phyloP scores from a whole-genome alignment of 2,329 filamentous ascomycete genomes.

The Podosphaera aphanis region DNA sequence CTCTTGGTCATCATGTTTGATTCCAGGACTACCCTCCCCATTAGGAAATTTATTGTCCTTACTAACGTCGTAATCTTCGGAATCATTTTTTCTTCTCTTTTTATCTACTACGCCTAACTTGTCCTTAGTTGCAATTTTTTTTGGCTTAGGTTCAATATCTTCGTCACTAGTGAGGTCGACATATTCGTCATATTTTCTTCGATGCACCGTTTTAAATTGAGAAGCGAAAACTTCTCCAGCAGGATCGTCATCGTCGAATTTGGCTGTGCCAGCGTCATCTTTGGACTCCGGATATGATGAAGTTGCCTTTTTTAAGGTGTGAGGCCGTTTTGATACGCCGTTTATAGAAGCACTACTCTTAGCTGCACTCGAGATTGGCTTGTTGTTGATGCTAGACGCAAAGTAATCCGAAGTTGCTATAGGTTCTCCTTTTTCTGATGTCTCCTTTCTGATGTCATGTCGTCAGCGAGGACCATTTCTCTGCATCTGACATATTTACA shows the following conservation, averaged over 20 bases:
- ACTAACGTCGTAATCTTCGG: constrained; percentile 1
- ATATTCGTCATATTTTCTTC: constrained; percentile 51
- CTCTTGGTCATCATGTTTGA: constrained; percentile 19
- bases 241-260: constrained; percentile 22
- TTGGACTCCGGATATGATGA: background rate
- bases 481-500: background rate
- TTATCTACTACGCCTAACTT: constrained; percentile 10
- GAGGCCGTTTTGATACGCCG: background rate
- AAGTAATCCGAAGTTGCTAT: constrained; percentile 17
- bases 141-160: constrained; percentile 36
- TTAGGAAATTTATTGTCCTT: constrained; percentile 13
- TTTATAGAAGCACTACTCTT: background rate
- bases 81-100: constrained; percentile 22
- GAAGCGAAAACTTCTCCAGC: constrained; percentile 72
- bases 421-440: constrained; percentile 13
- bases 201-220: constrained; percentile 25
- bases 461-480: background rate
- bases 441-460: constrained; percentile 12
- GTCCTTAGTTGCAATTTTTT: constrained; percentile 18
- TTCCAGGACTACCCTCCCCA: constrained; percentile 23
- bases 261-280: background rate
- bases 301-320: no score
- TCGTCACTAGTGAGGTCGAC: constrained; percentile 47
- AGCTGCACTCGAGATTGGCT: background rate
- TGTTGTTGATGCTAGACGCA: constrained; percentile 12